Percentiles rank a stretch among this genome's conserved stretches.
These are phyloP conservation scores for Fusarium sororula DNA, from an alignment of 2,329 filamentous ascomycete species.

Conservation along the genomic window DNA sequence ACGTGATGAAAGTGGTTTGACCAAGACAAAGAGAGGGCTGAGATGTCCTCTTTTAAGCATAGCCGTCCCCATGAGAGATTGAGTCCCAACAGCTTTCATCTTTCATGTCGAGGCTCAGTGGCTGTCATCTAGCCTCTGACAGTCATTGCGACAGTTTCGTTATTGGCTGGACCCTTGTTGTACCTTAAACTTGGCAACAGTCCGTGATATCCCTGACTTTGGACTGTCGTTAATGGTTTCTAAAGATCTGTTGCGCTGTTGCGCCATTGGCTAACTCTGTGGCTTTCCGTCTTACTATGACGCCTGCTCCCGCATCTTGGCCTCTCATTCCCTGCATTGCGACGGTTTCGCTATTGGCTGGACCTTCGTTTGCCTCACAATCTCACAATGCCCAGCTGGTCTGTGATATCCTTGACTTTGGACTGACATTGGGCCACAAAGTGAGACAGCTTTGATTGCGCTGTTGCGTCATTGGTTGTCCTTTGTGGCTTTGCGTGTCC, in stretches of 20 bases:
- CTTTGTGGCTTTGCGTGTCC: neutral
- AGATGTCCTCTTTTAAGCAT: neutral
- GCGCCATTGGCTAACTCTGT: neutral
- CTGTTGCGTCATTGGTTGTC: neutral
- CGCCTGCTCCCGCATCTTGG: fast-evolving
- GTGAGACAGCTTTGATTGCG: neutral
- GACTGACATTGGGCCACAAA: neutral
- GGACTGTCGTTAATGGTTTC: fast-evolving
- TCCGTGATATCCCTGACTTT: neutral
- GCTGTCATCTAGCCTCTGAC: neutral
- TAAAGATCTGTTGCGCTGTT: neutral
- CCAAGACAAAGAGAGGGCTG: fast-evolving
- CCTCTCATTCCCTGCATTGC: neutral
- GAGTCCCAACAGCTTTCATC: neutral
- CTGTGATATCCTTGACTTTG: neutral
- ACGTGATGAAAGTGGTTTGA: neutral
- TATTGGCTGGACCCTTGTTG: fast-evolving
- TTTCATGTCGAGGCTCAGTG: neutral
- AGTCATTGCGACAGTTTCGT: neutral
- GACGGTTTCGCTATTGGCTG: neutral
- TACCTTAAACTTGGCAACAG: neutral
- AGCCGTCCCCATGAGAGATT: neutral
- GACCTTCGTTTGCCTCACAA: neutral
- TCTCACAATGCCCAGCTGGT: neutral
- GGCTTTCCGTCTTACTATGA: neutral